Evolutionary conservation across 2,329 filamentous ascomycete genomes (phyloP).

Genomic region (Exserohilum rostratum): DNA sequence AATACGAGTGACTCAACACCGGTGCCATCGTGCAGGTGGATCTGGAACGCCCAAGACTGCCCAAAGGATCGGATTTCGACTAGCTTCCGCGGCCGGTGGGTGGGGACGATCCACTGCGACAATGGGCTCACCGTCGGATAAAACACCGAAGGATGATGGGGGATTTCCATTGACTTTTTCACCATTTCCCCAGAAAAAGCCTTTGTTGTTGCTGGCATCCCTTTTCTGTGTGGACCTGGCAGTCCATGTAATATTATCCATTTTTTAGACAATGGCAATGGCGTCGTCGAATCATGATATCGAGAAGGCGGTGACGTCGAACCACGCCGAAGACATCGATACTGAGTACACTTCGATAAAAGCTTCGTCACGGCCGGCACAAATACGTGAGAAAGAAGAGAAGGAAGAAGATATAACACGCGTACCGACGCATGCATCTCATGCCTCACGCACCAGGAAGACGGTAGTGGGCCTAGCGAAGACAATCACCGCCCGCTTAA

Average conservation of each 20-base stretch:
- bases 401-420: constrained; percentile 14
- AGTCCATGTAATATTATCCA: too few relatives aligned
- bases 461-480: constrained; percentile 28
- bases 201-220: too few relatives aligned
- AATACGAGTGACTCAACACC: not conserved
- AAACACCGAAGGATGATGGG: constrained; percentile 11
- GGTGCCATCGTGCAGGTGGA: constrained; percentile 1
- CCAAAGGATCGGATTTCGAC: constrained; percentile 1
- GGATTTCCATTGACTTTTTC: too few relatives aligned
- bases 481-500: constrained; percentile 39
- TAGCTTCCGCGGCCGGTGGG: constrained; percentile 33
- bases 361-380: not conserved
- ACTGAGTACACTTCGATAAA: constrained; percentile 10
- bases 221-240: not conserved
- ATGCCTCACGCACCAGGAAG: constrained; percentile 14
- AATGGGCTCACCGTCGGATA: constrained; percentile 14
- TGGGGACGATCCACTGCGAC: constrained; percentile 6
- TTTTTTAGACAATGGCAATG: not conserved
- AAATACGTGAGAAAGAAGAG: not conserved
- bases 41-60: not conserved
- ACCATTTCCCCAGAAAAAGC: too few relatives aligned
- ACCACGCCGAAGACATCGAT: constrained; percentile 6
- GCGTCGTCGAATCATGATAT: constrained; percentile 14
- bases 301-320: constrained; percentile 17
- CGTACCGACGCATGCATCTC: constrained; percentile 11